These are phyloP conservation scores for Cyclanthera cordifolia DNA, from an alignment of 306 rosid species.

Conservation along the genomic window DNA sequence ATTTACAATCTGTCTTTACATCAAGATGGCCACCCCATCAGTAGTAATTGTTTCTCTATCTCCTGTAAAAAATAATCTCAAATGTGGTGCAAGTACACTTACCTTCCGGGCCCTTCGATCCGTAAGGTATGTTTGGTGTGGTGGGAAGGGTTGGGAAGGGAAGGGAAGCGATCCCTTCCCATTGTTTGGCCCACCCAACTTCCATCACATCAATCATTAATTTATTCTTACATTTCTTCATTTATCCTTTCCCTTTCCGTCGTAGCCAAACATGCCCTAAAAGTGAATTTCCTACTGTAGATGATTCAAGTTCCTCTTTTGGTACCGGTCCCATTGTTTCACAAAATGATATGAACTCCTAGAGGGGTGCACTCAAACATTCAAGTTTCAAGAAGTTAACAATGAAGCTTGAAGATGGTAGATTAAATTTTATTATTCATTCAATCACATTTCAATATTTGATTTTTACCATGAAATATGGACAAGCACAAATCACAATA, in stretches of 20 bases:
- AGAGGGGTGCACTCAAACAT: not conserved
- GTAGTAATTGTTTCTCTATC: not conserved
- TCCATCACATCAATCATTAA: too few species aligned
- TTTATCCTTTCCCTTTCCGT: too few species aligned
- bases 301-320: slow-evolving; percentile 59
- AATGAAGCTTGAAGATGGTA: not conserved
- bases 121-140: too few species aligned
- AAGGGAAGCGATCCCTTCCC: too few species aligned
- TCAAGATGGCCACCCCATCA: not conserved
- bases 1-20: not conserved
- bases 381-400: not conserved
- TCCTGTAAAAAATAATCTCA: not conserved
- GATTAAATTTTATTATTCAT: not conserved
- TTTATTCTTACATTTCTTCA: too few species aligned
- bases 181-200: too few species aligned
- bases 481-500: not conserved
- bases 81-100: not conserved
- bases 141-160: too few species aligned
- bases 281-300: slow-evolving; percentile 33
- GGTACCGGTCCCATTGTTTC: slow-evolving; percentile 87
- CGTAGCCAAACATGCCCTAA: too few species aligned
- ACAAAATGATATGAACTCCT: slow-evolving; percentile 84
- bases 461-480: not conserved
- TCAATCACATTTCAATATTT: not conserved
- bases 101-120: slow-evolving; percentile 94